Base-by-base conservation (phyloP, 805 yeast species). In the Hanseniaspora occidentalis region DNA sequence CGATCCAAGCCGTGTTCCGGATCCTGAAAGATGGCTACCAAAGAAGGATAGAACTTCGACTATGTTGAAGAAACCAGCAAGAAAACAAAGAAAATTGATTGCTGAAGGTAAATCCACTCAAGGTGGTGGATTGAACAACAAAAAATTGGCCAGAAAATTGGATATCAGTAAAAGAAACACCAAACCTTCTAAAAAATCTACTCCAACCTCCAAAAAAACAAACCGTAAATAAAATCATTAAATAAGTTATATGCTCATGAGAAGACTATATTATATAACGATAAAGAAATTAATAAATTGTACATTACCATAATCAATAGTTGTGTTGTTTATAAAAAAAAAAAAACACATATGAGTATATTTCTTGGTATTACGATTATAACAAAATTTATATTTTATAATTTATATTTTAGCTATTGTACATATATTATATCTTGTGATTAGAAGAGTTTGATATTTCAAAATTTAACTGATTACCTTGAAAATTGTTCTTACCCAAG, bases 21-120 rank as follows among this genome's bases (percentile, higher is more conserved):
- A 79, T 50, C 71, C 73, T 14, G 96, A 88, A 59, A 79, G 96
- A 62, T 88, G 97, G 97, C 60, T 89, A 38, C 94, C 96, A 18
- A 51, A 82, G 69, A 81, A 77, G 55, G 94, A 88, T 55, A 75
- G 97, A 58, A 72, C 86, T 6, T 75, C 78, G 50, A 86, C 81
- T 63, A 84, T 76, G 58, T 84, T 94, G 11, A 80, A 83, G 54
- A 77, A 75, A 64, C 73, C 77, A 47, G 24, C 23, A 19, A 33
- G 24, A 33, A 79, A 75, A 56, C 71, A 68, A 49, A 64, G 64
- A 47, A 60, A 60, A 43, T 46, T 55, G 40, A 46, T 43, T 38
- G 49, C 51, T 5, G 33, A 29, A 29, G 62, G 65, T 5, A 70
- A 67, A 46, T 74, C 69, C 37, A 74, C 81, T 0, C 84, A 77